Conservation (phyloP, 2,329 filamentous ascomycete species). For the Leptographium radiaticola region DNA sequence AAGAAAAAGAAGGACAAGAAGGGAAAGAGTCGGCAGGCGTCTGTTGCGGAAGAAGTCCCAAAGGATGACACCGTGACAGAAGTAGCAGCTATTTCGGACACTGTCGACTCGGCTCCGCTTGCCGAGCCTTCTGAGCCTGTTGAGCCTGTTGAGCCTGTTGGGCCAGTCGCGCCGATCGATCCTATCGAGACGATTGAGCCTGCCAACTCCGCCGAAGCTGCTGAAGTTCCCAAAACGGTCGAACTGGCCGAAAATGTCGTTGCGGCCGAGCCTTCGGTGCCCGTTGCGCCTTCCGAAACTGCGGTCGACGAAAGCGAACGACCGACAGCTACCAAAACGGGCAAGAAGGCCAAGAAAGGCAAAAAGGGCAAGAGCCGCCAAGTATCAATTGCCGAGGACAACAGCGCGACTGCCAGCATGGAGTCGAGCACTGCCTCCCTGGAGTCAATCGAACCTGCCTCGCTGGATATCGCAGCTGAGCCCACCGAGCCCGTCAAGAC, state of each 20-base stretch:
- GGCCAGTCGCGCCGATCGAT: neutral
- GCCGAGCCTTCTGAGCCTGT: neutral
- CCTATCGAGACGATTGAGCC: constrained; percentile 4
- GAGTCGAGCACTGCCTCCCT: neutral
- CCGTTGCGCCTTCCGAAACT: neutral
- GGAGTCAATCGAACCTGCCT: neutral
- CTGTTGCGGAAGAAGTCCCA: neutral
- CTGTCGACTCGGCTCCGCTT: neutral
- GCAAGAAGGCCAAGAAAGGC: constrained; percentile 1
- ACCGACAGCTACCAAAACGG: neutral
- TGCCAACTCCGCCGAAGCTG: neutral
- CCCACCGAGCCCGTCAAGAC: no score
- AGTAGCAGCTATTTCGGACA: neutral
- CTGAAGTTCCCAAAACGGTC: neutral
- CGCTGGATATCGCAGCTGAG: no score
- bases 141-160: neutral
- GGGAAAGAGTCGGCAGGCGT: neutral
- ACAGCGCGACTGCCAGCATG: neutral
- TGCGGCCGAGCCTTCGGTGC: no score
- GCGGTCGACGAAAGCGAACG: neutral
- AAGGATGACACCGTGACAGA: neutral
- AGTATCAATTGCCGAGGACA: neutral
- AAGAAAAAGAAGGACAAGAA: constrained; percentile 2
- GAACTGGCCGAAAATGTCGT: neutral
- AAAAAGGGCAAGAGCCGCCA: neutral